phyloP scores from a whole-genome alignment of 1,139 yeast species.

The Suhomyces anneliseae region DNA sequence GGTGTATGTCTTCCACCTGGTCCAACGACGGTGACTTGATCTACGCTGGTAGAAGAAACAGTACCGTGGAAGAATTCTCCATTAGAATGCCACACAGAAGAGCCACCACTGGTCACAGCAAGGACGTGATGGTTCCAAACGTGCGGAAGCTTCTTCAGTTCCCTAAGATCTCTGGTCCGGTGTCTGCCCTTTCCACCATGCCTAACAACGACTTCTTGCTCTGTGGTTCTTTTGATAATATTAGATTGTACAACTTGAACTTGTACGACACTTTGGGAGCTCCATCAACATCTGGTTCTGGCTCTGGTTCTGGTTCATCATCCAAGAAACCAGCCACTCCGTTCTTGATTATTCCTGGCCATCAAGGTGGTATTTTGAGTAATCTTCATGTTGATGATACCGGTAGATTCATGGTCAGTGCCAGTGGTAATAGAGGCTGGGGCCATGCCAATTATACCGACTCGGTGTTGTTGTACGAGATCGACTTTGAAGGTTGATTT shows the following conservation, averaged over 20 bases:
- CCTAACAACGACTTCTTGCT: slow-evolving; percentile 78
- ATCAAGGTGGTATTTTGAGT: slow-evolving; percentile 57
- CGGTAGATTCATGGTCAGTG: slow-evolving; percentile 81
- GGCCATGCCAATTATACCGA: slow-evolving; percentile 77
- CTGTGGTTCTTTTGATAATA: slow-evolving; percentile 89
- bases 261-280: slow-evolving; percentile 36
- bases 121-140: slow-evolving; percentile 36
- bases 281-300: neutral
- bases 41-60: slow-evolving; percentile 86
- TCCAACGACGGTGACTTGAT: slow-evolving; percentile 76
- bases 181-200: slow-evolving; percentile 74
- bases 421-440: slow-evolving; percentile 97
- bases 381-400: slow-evolving; percentile 78
- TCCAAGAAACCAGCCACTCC: slow-evolving; percentile 50
- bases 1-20: slow-evolving; percentile 96
- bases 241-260: slow-evolving; percentile 76
- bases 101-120: slow-evolving; percentile 16
- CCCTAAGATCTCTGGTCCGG: slow-evolving; percentile 91
- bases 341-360: slow-evolving; percentile 63
- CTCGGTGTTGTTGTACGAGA: slow-evolving; percentile 76
- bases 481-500: slow-evolving; percentile 37
- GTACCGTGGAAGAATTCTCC: slow-evolving; percentile 83
- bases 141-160: slow-evolving; percentile 65
- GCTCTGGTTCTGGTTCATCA: slow-evolving; percentile 15
- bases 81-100: slow-evolving; percentile 55